Evolutionary conservation across 441 rosid genomes (phyloP).

Genomic region (Hura crepitans): DNA sequence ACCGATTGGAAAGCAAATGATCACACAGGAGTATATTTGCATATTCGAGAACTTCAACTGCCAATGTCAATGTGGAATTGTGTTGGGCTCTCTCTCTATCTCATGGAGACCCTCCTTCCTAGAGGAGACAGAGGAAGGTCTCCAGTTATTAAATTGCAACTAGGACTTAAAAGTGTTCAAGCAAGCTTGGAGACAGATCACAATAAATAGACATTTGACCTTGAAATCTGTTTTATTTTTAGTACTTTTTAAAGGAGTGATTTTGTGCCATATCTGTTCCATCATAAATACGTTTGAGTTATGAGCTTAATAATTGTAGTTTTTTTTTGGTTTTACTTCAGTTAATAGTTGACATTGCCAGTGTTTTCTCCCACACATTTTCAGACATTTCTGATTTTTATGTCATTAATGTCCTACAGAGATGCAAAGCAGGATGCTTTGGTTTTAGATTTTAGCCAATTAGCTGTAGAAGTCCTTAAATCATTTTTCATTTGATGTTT

Average conservation of each 20-base stretch:
- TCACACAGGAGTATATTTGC: not conserved
- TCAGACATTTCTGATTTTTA: not conserved
- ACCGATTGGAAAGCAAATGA: not conserved
- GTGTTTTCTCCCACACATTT: not conserved
- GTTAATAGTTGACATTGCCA: not conserved
- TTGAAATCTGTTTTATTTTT: too few relatives aligned
- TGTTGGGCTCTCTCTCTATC: not conserved
- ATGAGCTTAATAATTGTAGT: not conserved
- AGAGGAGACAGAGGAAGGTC: too few relatives aligned
- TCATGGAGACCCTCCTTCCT: too few relatives aligned
- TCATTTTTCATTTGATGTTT: not conserved
- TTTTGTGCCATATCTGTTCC: not conserved
- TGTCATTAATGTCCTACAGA: not conserved
- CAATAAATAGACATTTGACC: too few relatives aligned
- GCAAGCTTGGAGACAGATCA: not conserved
- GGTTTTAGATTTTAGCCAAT: not conserved
- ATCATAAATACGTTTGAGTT: not conserved
- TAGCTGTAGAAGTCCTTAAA: not conserved
- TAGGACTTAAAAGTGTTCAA: not conserved
- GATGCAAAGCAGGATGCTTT: constrained; percentile 2
- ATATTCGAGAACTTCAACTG: not conserved
- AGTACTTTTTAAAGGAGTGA: not conserved
- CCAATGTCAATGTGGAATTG: not conserved
- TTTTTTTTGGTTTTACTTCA: not conserved
- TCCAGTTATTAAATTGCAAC: too few relatives aligned